Percentiles rank a stretch among this genome's conserved stretches.
phyloP scores from a whole-genome alignment of 768 basidiomycete species.

The Pleurotus citrinopileatus region DNA sequence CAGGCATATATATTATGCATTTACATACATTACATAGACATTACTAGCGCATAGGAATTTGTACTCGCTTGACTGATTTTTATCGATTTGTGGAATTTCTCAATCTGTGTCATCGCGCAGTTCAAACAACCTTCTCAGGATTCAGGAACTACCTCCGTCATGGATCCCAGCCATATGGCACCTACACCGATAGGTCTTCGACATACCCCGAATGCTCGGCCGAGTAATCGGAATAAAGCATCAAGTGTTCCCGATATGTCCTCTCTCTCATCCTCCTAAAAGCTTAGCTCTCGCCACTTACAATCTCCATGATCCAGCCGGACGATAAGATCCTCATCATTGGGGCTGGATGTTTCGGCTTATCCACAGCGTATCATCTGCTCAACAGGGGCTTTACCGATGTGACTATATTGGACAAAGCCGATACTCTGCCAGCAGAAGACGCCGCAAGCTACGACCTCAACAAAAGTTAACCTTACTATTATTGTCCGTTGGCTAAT shows the following conservation, averaged over 20 bases:
- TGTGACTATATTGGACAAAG: slow-evolving; percentile 76
- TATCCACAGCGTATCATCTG: slow-evolving; percentile 83
- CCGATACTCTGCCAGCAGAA: slow-evolving; percentile 65
- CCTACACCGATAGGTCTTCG: too few species aligned
- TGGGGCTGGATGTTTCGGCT: slow-evolving; percentile 83
- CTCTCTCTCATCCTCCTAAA: slow-evolving; percentile 1
- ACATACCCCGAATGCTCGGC: too few species aligned
- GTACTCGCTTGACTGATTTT: too few species aligned
- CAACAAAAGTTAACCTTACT: slow-evolving; percentile 39
- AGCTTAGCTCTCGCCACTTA: not conserved
- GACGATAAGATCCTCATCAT: slow-evolving; percentile 56
- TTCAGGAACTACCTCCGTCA: too few species aligned
- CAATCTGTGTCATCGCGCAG: too few species aligned
- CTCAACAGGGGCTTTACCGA: slow-evolving; percentile 63
- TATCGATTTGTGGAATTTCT: not conserved
- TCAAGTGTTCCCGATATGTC: not conserved
- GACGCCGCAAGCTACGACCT: slow-evolving; percentile 73
- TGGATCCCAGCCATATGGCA: too few species aligned
- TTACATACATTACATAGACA: not conserved
- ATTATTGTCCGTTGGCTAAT: not conserved
- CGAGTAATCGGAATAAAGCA: not conserved
- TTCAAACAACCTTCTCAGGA: too few species aligned
- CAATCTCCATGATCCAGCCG: slow-evolving; percentile 21
- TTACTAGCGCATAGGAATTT: not conserved
- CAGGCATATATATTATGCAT: not conserved